Percentiles rank a stretch among this genome's conserved stretches.
These are phyloP conservation scores for Haematococcus sp. DNA, from an alignment of 139 green algal genomes.

Conservation along the genomic window DNA sequence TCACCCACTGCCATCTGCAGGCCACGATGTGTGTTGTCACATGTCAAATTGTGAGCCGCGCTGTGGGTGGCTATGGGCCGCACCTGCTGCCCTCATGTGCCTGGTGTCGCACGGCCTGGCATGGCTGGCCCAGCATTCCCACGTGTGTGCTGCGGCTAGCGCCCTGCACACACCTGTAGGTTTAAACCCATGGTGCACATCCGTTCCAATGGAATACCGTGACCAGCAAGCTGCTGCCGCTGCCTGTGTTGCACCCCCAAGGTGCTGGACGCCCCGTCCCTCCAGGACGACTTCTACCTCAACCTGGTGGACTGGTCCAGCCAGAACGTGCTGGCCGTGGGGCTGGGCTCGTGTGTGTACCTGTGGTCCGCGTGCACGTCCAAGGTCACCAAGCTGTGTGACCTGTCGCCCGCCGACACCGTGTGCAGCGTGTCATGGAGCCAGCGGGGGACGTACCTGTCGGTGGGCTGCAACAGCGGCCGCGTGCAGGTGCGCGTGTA, in stretches of 20 bases:
- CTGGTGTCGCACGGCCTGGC: too few species aligned
- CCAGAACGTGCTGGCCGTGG: slow-evolving; percentile 92
- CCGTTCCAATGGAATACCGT: too few species aligned
- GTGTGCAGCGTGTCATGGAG: slow-evolving; percentile 91
- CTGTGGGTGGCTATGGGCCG: too few species aligned
- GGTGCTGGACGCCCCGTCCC: slow-evolving; percentile 64
- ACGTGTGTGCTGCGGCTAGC: too few species aligned
- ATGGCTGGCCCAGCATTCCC: too few species aligned
- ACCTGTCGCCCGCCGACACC: slow-evolving; percentile 64
- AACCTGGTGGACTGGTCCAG: slow-evolving; percentile 97
- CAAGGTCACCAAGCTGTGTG: slow-evolving; percentile 93
- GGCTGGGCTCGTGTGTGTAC: slow-evolving; percentile 91
- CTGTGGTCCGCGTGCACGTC: slow-evolving; percentile 91
- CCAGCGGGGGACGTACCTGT: slow-evolving; percentile 84
- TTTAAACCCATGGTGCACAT: too few species aligned
- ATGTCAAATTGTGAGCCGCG: too few species aligned
- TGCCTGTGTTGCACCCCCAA: slow-evolving; percentile 24
- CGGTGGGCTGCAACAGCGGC: slow-evolving; percentile 81
- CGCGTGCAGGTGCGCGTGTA: slow-evolving; percentile 57
- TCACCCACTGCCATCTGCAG: too few species aligned
- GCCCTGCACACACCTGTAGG: too few species aligned
- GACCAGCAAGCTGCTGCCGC: too few species aligned
- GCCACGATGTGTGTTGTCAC: too few species aligned
- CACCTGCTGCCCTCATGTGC: too few species aligned
- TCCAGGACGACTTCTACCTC: slow-evolving; percentile 98